phyloP scores from a whole-genome alignment of 768 basidiomycete species.

The Xerocomellus amylosporus region DNA sequence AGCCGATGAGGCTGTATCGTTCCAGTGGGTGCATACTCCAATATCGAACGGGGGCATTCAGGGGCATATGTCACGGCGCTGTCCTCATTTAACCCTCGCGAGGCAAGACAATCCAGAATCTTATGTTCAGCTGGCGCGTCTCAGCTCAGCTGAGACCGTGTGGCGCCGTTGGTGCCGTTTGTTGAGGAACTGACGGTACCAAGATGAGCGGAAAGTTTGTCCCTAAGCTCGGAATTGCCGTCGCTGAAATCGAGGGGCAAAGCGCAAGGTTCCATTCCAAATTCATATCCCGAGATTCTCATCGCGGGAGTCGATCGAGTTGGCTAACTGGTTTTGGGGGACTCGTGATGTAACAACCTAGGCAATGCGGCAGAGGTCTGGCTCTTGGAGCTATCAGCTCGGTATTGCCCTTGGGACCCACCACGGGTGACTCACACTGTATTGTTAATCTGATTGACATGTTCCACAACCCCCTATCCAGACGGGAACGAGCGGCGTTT shows the following conservation, averaged over 20 bases:
- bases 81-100: neutral
- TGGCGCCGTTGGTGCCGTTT: neutral
- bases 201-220: neutral
- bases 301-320: neutral
- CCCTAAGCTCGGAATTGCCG: neutral
- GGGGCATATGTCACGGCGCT: neutral
- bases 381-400: neutral
- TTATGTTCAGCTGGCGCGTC: neutral
- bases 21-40: slow-evolving; percentile 3
- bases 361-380: neutral
- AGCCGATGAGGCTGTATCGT: no score
- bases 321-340: neutral
- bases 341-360: slow-evolving; percentile 2
- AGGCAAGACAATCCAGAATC: neutral
- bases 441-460: neutral
- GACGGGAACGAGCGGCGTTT: slow-evolving; percentile 35
- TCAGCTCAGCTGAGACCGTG: slow-evolving; percentile 1
- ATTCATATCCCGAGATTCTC: neutral
- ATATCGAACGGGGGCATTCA: neutral
- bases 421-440: neutral
- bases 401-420: neutral
- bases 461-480: slow-evolving; percentile 45
- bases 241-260: neutral
- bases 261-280: neutral
- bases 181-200: neutral